Conservation (phyloP, 2,329 filamentous ascomycete species). For the Aureobasidium sp. region DNA sequence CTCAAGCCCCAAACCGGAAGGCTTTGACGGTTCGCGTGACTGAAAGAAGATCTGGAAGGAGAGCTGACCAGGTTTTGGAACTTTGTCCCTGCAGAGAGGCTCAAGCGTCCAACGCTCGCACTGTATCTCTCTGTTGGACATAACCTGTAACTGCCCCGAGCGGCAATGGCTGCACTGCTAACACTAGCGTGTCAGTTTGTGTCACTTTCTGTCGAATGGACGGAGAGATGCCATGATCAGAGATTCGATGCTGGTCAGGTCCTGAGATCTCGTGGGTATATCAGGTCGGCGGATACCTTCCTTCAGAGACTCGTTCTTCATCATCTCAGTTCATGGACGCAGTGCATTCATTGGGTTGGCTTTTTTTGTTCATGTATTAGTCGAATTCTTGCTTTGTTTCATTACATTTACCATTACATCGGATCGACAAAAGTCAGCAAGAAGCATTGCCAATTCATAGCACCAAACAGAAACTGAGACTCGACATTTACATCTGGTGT, state of each 20-base stretch:
- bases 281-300: background rate
- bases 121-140: background rate
- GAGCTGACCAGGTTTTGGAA: slow-evolving; percentile 10
- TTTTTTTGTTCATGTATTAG: background rate
- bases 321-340: background rate
- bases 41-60: background rate
- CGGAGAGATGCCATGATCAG: background rate
- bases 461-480: background rate
- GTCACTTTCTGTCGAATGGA: background rate
- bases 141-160: slow-evolving; percentile 5
- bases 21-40: background rate
- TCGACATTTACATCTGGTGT: no score
- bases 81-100: slow-evolving; percentile 5
- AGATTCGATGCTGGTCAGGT: background rate
- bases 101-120: slow-evolving; percentile 7
- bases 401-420: background rate
- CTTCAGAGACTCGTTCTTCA: background rate
- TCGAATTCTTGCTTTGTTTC: background rate
- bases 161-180: background rate
- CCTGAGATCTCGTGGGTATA: background rate
- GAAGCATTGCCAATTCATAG: background rate
- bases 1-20: background rate
- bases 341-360: background rate
- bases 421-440: background rate
- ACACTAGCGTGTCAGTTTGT: background rate